Conservation (phyloP, 805 yeast genomes). For the Maudiozyma turicensis region DNA sequence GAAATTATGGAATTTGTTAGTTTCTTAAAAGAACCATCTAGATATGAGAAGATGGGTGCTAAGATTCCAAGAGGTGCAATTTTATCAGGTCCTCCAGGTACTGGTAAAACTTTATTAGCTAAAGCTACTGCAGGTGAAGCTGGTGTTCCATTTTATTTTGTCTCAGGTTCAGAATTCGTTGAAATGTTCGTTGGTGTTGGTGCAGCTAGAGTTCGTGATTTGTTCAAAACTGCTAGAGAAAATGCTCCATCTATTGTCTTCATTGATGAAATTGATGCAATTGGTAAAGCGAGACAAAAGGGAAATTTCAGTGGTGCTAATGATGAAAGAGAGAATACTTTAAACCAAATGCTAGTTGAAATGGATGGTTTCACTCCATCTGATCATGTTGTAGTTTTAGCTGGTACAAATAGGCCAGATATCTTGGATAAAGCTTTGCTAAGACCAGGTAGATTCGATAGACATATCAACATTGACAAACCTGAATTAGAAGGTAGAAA, state of each 20-base stretch:
- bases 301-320: slow-evolving; percentile 68
- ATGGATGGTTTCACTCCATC: slow-evolving; percentile 94
- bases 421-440: slow-evolving; percentile 84
- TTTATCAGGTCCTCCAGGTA: slow-evolving; percentile 97
- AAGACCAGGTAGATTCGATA: slow-evolving; percentile 96
- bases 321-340: slow-evolving; percentile 94
- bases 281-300: slow-evolving; percentile 83
- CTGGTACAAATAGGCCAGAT: slow-evolving; percentile 96
- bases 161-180: slow-evolving; percentile 94
- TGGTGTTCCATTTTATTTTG: slow-evolving; percentile 91
- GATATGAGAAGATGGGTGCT: slow-evolving; percentile 90
- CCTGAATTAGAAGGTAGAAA: slow-evolving; percentile 95
- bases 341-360: slow-evolving; percentile 91
- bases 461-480: slow-evolving; percentile 83
- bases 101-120: slow-evolving; percentile 95
- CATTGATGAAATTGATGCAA: slow-evolving; percentile 98
- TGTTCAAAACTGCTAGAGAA: slow-evolving; percentile 84
- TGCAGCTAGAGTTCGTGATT: slow-evolving; percentile 94
- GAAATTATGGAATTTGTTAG: slow-evolving; percentile 97
- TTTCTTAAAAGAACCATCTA: slow-evolving; percentile 80
- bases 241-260: slow-evolving; percentile 94
- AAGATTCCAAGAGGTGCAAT: slow-evolving; percentile 98
- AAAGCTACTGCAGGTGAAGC: slow-evolving; percentile 99
- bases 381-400: slow-evolving; percentile 92
- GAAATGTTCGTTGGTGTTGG: slow-evolving; percentile 99